Evolutionary conservation across 2,329 filamentous ascomycete genomes (phyloP).

Genomic region (Fusarium sp.): DNA sequence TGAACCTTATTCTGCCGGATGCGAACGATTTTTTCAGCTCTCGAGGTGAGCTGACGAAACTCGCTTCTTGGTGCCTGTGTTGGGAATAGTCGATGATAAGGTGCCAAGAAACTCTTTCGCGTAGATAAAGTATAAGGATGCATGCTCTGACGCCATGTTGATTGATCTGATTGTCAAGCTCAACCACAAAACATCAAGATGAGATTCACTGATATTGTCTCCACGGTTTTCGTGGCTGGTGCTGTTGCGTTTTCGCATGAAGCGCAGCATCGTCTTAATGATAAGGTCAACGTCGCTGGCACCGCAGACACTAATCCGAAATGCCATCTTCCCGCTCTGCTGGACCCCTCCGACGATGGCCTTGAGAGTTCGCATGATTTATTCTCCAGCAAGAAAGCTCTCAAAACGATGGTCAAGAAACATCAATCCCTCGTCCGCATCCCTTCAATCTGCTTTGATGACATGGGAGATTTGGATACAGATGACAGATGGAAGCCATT

Average conservation of each 20-base stretch:
- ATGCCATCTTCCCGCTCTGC: constrained; percentile 43
- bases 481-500: constrained; percentile 64
- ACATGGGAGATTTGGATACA: constrained; percentile 59
- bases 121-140: not conserved
- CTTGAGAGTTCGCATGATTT: constrained; percentile 40
- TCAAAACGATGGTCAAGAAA: constrained; percentile 52
- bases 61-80: not conserved
- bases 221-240: not conserved
- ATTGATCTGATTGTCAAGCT: not conserved
- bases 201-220: not conserved
- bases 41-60: not conserved
- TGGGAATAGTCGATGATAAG: not conserved
- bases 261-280: not conserved
- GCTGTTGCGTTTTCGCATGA: not conserved
- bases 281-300: not conserved
- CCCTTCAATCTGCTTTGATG: constrained; percentile 62
- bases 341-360: constrained; percentile 43
- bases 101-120: not conserved
- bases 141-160: not conserved
- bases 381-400: constrained; percentile 42
- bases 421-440: constrained; percentile 63
- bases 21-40: not conserved
- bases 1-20: not conserved
- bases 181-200: not conserved
- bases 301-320: not conserved